Evolutionary conservation across 148 eudicot species (phyloP).

Genomic region (Fagopyrum homotropicum): DNA sequence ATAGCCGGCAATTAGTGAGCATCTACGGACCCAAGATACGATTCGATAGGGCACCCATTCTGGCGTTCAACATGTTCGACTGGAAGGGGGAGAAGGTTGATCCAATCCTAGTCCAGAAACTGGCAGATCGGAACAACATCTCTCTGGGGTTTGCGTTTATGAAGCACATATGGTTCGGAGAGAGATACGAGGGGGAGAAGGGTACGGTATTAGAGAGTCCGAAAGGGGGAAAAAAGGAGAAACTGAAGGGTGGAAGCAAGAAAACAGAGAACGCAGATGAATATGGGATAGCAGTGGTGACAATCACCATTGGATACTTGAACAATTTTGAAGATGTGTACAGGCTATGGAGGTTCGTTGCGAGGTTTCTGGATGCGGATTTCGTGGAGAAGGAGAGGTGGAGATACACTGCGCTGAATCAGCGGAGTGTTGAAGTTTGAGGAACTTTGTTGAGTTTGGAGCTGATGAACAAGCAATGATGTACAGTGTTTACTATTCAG

Average conservation of each 20-base stretch:
- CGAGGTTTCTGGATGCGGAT: constrained; percentile 95
- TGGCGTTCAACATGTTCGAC: constrained; percentile 84
- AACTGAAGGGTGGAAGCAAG: constrained; percentile 4
- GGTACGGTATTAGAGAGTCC: constrained; percentile 29
- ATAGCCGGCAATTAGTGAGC: constrained; percentile 44
- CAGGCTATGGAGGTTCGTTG: constrained; percentile 79
- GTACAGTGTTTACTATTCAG: not conserved
- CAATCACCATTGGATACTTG: constrained; percentile 69
- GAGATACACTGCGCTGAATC: constrained; percentile 85
- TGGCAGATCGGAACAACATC: constrained; percentile 79
- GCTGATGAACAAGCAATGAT: not conserved
- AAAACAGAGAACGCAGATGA: constrained; percentile 21
- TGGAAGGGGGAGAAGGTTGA: constrained; percentile 92
- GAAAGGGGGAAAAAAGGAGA: constrained; percentile 6
- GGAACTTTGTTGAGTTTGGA: not conserved
- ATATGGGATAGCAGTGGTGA: constrained; percentile 47
- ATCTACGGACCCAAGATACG: constrained; percentile 86
- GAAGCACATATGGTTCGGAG: constrained; percentile 61
- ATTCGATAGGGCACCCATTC: constrained; percentile 76
- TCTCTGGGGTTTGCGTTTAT: constrained; percentile 60
- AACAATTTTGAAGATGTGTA: constrained; percentile 84
- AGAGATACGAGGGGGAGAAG: constrained; percentile 48
- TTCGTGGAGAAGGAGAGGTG: constrained; percentile 98
- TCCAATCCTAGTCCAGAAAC: constrained; percentile 84
- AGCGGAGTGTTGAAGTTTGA: constrained; percentile 48